Evolutionary conservation across 1,139 yeast species (phyloP), one percentile per base, ranked within the genome.

Genomic region (Pichia sp.): DNA sequence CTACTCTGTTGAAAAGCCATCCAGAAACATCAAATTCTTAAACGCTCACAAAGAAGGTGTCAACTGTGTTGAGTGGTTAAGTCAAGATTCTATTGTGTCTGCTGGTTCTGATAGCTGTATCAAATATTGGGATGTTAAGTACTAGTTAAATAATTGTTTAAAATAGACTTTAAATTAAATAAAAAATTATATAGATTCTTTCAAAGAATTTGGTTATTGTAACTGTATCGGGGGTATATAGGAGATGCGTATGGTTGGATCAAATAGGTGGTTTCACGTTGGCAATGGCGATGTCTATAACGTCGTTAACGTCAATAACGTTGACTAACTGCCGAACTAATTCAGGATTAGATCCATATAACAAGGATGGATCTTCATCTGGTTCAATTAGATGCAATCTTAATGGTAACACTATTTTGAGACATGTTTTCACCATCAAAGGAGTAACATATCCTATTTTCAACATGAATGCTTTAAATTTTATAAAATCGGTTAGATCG

Each of bases 31-130:
- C 57, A 89, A 88, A 67, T 67, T 68, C 40, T 71, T 85, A 53
- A 85, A 86, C 60, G 93, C 96, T 0, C 99, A 93, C 65, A 90
- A 87, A 62, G 91, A 81, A 46, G 98, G 97, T 48, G 89, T 88
- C 40, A 77, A 81, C 40, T 79, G 79, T 32, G 86, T 89, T 15
- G 75, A 69, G 42, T 94, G 98, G 98, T 50, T 72, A 32, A 67
- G 60, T 44, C 48, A 51, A 4, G 67, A 64, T 17, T 68, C 70
- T 18, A 65, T 91, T 41, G 79, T 81, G 7, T 81, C 85, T 51
- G 82, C 80, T 19, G 99, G 99, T 28, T 71, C 82, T 17, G 99
- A 93, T 63, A 90, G 94, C 2, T 76, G 85, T 40, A 72, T 91
- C 48, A 91, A 86, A 68, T 68, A 73, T 33, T 94, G 98, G 98